A percentile compares a stretch with the other conserved stretches of the same genome.
Evolutionary conservation across 306 rosid genomes (phyloP).

Genomic region (Senna siamea): DNA sequence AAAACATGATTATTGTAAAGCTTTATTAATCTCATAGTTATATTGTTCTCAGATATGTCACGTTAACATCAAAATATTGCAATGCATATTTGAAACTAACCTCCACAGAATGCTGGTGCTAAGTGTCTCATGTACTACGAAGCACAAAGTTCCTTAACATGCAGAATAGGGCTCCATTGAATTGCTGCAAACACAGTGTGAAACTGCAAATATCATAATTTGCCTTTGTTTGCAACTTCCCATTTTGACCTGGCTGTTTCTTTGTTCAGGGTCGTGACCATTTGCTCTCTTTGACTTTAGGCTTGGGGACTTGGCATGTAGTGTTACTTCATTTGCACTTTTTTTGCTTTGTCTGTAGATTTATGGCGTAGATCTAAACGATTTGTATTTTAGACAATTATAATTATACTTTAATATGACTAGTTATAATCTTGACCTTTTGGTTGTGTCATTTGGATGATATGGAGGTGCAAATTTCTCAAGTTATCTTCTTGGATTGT

Average conservation of each 20-base stretch:
- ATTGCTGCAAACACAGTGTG: neutral
- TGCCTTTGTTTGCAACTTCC: slow-evolving; percentile 27
- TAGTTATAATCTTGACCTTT: slow-evolving; percentile 9
- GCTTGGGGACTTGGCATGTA: slow-evolving; percentile 61
- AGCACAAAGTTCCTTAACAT: neutral
- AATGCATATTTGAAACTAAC: slow-evolving; percentile 15
- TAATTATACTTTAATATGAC: neutral
- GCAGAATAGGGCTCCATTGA: neutral
- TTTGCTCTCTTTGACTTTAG: slow-evolving; percentile 63
- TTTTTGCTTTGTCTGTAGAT: slow-evolving; percentile 42
- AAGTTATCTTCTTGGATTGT: slow-evolving; percentile 54
- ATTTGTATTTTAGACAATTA: slow-evolving; percentile 23
- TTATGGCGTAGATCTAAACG: slow-evolving; percentile 17
- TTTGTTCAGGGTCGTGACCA: slow-evolving; percentile 78
- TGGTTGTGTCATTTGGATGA: slow-evolving; percentile 28
- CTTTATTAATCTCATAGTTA: neutral
- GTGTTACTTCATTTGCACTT: slow-evolving; percentile 42
- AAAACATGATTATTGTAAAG: neutral
- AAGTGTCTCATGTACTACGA: neutral
- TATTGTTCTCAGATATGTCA: neutral
- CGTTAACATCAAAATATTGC: neutral
- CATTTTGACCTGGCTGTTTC: slow-evolving; percentile 60
- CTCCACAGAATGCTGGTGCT: neutral
- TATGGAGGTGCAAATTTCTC: slow-evolving; percentile 32
- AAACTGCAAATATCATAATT: slow-evolving; percentile 2